Evolutionary conservation across 495 filamentous ascomycete species (phyloP).

Genomic region (Friedmanniomyces simplex): DNA sequence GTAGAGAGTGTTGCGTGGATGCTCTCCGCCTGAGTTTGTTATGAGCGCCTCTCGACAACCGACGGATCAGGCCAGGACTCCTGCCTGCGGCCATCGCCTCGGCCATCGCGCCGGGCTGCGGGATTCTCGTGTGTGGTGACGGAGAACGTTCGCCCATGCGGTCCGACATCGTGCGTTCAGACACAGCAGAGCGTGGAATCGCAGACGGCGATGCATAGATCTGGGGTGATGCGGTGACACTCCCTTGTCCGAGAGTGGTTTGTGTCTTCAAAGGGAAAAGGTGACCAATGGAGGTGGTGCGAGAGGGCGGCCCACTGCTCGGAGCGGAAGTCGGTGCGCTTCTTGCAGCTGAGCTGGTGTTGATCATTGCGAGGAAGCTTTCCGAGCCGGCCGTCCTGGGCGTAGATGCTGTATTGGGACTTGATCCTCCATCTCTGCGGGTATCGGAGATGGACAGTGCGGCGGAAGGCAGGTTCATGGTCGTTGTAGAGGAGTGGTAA

Average conservation of each 20-base stretch:
- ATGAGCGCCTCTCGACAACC: constrained; percentile 54
- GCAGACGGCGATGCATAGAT: constrained; percentile 2
- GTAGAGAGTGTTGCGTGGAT: constrained; percentile 55
- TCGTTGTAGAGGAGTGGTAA: not conserved
- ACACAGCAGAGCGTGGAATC: not conserved
- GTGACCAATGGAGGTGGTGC: not conserved
- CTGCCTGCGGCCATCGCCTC: constrained; percentile 41
- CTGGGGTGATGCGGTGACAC: not conserved
- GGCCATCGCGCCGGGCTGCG: constrained; percentile 41
- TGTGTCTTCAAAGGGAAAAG: not conserved
- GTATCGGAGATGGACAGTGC: not conserved
- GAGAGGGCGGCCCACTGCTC: not conserved
- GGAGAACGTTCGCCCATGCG: constrained; percentile 16
- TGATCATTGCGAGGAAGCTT: not conserved
- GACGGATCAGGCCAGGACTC: constrained; percentile 51
- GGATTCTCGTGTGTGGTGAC: constrained; percentile 7
- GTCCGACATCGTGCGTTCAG: not conserved
- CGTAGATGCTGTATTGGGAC: not conserved
- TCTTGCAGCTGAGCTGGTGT: not conserved
- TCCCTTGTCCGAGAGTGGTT: not conserved
- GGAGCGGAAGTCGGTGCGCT: not conserved
- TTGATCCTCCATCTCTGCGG: not conserved
- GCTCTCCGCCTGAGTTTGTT: constrained; percentile 56
- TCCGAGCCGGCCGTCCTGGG: not conserved
- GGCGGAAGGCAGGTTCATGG: not conserved